Evolutionary conservation across 257 asterid genomes (phyloP), one percentile per base, ranked within the genome.

Genomic region (Mitragyna speciosa): DNA sequence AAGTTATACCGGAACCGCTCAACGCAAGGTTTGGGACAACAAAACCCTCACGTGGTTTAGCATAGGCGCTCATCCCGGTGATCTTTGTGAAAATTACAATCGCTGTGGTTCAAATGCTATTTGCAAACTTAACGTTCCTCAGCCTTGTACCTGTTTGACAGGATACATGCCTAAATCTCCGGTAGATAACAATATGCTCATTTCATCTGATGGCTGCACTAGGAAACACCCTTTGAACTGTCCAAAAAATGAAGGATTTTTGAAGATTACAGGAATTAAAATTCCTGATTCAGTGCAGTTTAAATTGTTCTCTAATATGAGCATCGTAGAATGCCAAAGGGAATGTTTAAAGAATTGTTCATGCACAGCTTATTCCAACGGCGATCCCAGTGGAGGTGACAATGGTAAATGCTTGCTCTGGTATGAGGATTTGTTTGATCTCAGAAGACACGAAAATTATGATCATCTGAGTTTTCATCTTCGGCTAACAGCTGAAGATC

Each of bases 281-380:
- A 69, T 94, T 87, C 98, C 98, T n/a, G 91, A 89, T 75, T 79
- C 86, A 41, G 89, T 87, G 67, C 24, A 73, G 52, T 86, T 91
- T 31, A 79, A 79, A 36, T 93, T 87, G n/a, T 84, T 91, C 75
- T 75, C 54, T 39, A 24, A 11, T 33, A 81, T 88, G 91, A 63
- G 58, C 9, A 70, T 92, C 77, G 77, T 72, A 26, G 83, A 81
- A 72, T 86, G 89, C 58, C 30, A 63, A 58, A 19, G 36, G 24
- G 69, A 31, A 59, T 85, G 88, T 41, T 65, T 64, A 79, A 80
- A 70, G 77, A 83, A 85, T 12, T 85, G 88, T 66, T 80, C 78
- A 22, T 85, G 85, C 82, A 80, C 59, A 12, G 86, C 86, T 8
- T 85, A 80, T 73, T 47, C 87, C 49, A 45, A 45, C 6, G 49